A percentile compares a stretch with the other conserved stretches of the same genome.
Evolutionary conservation across 2,329 filamentous ascomycete species (phyloP).

Genomic region (Aspergillus jensenii): DNA sequence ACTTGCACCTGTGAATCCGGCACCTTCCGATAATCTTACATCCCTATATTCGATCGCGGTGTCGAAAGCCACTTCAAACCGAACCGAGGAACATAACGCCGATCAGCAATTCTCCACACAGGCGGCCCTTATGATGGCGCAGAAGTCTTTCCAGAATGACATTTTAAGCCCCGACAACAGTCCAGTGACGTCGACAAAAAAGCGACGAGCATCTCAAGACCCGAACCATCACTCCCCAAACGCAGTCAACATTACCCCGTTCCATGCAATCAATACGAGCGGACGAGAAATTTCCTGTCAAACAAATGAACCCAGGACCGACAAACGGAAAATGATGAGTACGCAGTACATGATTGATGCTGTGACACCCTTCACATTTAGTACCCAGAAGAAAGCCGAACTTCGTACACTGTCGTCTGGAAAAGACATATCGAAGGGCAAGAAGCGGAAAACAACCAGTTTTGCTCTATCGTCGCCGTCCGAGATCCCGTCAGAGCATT

Average conservation of each 20-base stretch:
- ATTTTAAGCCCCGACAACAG: conserved; percentile 29
- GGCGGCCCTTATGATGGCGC: conserved; percentile 39
- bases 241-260: conserved; percentile 30
- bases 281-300: conserved; percentile 6
- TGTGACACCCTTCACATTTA: conserved; percentile 40
- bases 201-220: conserved; percentile 14
- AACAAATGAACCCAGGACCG: conserved; percentile 10
- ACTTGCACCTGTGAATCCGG: conserved; percentile 27
- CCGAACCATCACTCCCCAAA: conserved; percentile 12
- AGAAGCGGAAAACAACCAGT: conserved; percentile 22
- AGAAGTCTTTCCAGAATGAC: conserved; percentile 41
- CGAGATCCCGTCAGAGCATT: not conserved
- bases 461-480: conserved; percentile 14
- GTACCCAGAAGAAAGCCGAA: conserved; percentile 30
- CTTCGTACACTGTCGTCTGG: conserved; percentile 1
- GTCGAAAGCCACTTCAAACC: conserved; percentile 23
- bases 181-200: conserved; percentile 13
- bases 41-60: conserved; percentile 42
- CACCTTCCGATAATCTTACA: conserved; percentile 30
- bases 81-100: conserved; percentile 22
- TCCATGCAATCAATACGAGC: conserved; percentile 23
- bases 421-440: conserved; percentile 11
- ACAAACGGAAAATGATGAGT: conserved; percentile 30
- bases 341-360: conserved; percentile 44
- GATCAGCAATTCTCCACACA: conserved; percentile 42